Conservation (phyloP, 2,329 filamentous ascomycete species). For the Calonectria pteridis region DNA sequence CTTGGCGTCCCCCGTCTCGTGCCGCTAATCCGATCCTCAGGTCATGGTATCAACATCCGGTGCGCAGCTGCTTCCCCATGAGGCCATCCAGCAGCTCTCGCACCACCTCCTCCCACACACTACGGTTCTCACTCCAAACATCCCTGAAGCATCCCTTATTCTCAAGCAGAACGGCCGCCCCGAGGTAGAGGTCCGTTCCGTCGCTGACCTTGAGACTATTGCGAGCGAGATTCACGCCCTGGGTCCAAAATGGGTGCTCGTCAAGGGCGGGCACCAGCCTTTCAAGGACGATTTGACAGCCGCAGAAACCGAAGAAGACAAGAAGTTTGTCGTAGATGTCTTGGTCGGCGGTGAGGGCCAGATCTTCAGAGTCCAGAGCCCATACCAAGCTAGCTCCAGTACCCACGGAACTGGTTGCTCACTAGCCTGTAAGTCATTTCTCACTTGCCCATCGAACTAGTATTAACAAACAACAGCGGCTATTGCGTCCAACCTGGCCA, state of each 20-base stretch:
- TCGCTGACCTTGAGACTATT: conserved; percentile 76
- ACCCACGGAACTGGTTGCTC: conserved; percentile 97
- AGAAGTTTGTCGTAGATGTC: conserved; percentile 80
- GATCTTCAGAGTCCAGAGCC: conserved; percentile 74
- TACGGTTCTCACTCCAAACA: conserved; percentile 81
- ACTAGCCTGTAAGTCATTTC: conserved; percentile 77
- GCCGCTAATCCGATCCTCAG: conserved; percentile 56
- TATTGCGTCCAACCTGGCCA: conserved; percentile 79
- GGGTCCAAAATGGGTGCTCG: conserved; percentile 83
- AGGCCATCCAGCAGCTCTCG: conserved; percentile 73
- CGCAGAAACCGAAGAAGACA: conserved; percentile 70
- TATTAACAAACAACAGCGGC: conserved; percentile 63
- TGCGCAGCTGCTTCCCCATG: conserved; percentile 73
- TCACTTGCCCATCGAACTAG: not conserved
- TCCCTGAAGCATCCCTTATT: conserved; percentile 79
- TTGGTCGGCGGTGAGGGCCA: conserved; percentile 72
- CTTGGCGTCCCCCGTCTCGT: not conserved
- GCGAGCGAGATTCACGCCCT: conserved; percentile 75
- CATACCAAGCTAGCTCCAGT: conserved; percentile 79
- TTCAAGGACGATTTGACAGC: conserved; percentile 73
- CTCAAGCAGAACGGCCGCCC: conserved; percentile 64
- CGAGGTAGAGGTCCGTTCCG: conserved; percentile 58
- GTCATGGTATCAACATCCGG: conserved; percentile 95
- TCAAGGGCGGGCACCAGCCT: conserved; percentile 94
- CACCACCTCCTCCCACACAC: conserved; percentile 72